Conservation (phyloP, 495 filamentous ascomycete species). For the Jackrogersella minutella region DNA sequence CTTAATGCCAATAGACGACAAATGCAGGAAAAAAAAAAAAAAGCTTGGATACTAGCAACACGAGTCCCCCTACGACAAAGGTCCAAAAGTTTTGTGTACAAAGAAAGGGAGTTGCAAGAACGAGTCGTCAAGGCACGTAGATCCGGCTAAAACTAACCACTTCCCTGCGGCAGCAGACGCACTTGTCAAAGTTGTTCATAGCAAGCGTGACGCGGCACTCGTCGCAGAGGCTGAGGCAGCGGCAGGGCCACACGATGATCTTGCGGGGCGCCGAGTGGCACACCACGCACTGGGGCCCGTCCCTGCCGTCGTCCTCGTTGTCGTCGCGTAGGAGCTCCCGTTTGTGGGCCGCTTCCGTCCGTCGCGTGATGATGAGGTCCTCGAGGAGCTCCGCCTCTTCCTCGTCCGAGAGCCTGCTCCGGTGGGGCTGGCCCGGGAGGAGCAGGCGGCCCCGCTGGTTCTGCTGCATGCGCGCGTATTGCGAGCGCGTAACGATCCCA, state of each 20-base stretch:
- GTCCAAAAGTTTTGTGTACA: not conserved
- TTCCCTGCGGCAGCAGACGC: slow-evolving; percentile 89
- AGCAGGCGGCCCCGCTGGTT: slow-evolving; percentile 72
- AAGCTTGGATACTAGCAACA: not conserved
- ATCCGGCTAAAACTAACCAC: slow-evolving; percentile 87
- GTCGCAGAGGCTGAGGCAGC: slow-evolving; percentile 92
- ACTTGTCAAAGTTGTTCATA: slow-evolving; percentile 95
- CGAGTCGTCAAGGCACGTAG: slow-evolving; percentile 76
- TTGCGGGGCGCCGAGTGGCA: slow-evolving; percentile 88
- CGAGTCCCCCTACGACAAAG: not conserved
- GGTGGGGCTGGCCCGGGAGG: slow-evolving; percentile 47
- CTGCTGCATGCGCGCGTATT: slow-evolving; percentile 71
- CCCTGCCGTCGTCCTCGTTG: slow-evolving; percentile 74
- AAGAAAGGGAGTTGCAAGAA: not conserved
- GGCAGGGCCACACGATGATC: slow-evolving; percentile 95
- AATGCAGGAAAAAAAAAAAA: not conserved
- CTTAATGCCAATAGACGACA: not conserved
- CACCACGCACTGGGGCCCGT: slow-evolving; percentile 89
- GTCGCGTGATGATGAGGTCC: slow-evolving; percentile 75
- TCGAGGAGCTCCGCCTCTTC: slow-evolving; percentile 86
- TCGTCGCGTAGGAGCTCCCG: slow-evolving; percentile 64
- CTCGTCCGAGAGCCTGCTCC: slow-evolving; percentile 59
- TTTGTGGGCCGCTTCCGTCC: slow-evolving; percentile 39
- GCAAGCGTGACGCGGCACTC: slow-evolving; percentile 93
- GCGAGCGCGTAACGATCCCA: slow-evolving; percentile 80